These are phyloP conservation scores for Vigna hirtella DNA, from an alignment of 306 rosid species.

Conservation along the genomic window DNA sequence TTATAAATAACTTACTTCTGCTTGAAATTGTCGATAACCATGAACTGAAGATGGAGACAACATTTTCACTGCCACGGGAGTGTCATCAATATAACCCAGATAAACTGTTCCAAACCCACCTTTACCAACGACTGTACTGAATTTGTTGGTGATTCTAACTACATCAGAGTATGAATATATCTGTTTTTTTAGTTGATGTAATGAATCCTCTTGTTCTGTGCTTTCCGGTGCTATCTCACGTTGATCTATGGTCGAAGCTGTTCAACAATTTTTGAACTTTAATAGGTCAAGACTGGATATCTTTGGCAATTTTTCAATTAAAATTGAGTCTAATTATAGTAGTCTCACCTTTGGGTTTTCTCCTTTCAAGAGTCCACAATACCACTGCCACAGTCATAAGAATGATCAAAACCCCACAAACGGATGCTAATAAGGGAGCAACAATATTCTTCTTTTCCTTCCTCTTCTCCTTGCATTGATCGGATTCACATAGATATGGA, in stretches of 20 bases:
- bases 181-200: not conserved
- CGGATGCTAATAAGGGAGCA: conserved; percentile 39
- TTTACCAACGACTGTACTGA: conserved; percentile 45
- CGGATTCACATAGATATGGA: conserved; percentile 45
- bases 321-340: not conserved
- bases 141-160: conserved; percentile 52
- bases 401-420: conserved; percentile 42
- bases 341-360: conserved; percentile 33
- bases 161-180: conserved; percentile 48
- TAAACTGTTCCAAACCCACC: conserved; percentile 64
- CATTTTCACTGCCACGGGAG: conserved; percentile 64
- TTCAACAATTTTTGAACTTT: not conserved
- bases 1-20: conserved; percentile 48
- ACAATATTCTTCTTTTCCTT: not conserved
- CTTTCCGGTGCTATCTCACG: not conserved
- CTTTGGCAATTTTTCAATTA: not conserved
- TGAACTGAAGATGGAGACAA: conserved; percentile 52
- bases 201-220: not conserved
- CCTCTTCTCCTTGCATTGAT: conserved; percentile 31
- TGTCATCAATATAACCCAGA: conserved; percentile 44
- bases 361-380: conserved; percentile 27
- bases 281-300: not conserved
- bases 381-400: conserved; percentile 16
- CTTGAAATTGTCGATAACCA: conserved; percentile 59
- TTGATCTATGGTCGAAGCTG: not conserved